A percentile compares a stretch with the other conserved stretches of the same genome.
phyloP scores from a whole-genome alignment of 768 basidiomycete species.

The Leccinellum luteum region DNA sequence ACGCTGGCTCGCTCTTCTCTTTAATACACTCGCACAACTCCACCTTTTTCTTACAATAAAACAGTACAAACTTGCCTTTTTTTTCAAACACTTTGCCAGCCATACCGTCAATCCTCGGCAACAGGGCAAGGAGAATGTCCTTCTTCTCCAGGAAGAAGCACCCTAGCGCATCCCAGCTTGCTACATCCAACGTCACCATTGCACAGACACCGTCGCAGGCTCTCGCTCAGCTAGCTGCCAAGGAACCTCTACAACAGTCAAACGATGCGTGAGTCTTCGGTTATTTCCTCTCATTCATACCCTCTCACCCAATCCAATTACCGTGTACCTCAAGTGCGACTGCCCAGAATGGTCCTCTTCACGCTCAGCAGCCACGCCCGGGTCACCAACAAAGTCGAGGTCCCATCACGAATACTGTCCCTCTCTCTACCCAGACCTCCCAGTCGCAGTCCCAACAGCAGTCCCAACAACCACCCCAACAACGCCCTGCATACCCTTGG shows the following conservation, averaged over 20 bases:
- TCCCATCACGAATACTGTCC: slow-evolving; percentile 26
- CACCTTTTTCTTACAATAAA: slow-evolving; percentile 12
- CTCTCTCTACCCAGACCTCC: slow-evolving; percentile 31
- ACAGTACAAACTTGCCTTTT: slow-evolving; percentile 14
- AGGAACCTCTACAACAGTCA: slow-evolving; percentile 26
- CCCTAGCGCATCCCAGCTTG: slow-evolving; percentile 45
- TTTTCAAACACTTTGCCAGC: slow-evolving; percentile 34
- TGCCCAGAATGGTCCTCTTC: slow-evolving; percentile 24
- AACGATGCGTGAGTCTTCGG: slow-evolving; percentile 37
- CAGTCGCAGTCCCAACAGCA: slow-evolving; percentile 35
- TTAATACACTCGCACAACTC: neutral
- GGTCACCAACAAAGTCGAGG: slow-evolving; percentile 34
- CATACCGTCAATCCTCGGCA: slow-evolving; percentile 68
- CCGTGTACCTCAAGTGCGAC: slow-evolving; percentile 6
- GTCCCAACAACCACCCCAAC: slow-evolving; percentile 31
- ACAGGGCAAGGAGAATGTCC: slow-evolving; percentile 78
- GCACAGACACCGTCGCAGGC: slow-evolving; percentile 67
- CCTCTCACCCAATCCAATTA: slow-evolving; percentile 1
- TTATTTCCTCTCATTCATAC: slow-evolving; percentile 1
- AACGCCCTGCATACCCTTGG: slow-evolving; percentile 79
- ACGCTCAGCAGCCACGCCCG: slow-evolving; percentile 34
- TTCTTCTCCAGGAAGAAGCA: slow-evolving; percentile 92
- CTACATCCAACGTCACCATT: slow-evolving; percentile 48
- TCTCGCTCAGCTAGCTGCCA: slow-evolving; percentile 52
- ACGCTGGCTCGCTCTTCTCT: slow-evolving; percentile 26